These are phyloP conservation scores for Tolypocladium pustulatum DNA, from an alignment of 2,329 filamentous ascomycete species.

Conservation along the genomic window DNA sequence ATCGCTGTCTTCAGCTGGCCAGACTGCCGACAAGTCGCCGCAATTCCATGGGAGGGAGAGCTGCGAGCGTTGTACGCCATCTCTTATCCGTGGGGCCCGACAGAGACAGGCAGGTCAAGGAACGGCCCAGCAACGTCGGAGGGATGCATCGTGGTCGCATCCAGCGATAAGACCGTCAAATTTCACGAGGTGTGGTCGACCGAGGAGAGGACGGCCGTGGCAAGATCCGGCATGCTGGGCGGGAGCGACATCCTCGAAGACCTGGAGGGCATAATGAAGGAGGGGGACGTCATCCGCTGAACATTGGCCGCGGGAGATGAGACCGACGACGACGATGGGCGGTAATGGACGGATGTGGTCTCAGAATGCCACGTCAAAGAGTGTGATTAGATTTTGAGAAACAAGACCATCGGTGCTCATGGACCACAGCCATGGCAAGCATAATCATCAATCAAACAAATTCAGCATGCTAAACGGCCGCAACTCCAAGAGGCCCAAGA, in stretches of 20 bases:
- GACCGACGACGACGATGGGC: not conserved
- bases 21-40: constrained; percentile 73
- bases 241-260: constrained; percentile 80
- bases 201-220: constrained; percentile 40
- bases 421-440: not conserved
- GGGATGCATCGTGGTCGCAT: constrained; percentile 75
- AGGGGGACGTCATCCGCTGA: constrained; percentile 61
- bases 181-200: constrained; percentile 93
- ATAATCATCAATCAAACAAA: not conserved
- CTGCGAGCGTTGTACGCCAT: constrained; percentile 81
- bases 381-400: not conserved
- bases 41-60: constrained; percentile 73
- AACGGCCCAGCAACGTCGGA: constrained; percentile 18
- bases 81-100: constrained; percentile 54
- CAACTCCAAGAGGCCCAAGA: not conserved
- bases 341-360: not conserved
- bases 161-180: constrained; percentile 84
- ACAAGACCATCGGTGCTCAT: not conserved
- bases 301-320: not conserved
- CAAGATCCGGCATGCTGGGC: constrained; percentile 54
- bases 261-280: constrained; percentile 68
- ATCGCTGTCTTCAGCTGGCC: constrained; percentile 96
- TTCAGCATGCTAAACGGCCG: not conserved
- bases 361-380: not conserved
- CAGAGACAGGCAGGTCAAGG: constrained; percentile 14